Conservation (phyloP, 306 rosid species). For the Gastrolobium bilobum region DNA sequence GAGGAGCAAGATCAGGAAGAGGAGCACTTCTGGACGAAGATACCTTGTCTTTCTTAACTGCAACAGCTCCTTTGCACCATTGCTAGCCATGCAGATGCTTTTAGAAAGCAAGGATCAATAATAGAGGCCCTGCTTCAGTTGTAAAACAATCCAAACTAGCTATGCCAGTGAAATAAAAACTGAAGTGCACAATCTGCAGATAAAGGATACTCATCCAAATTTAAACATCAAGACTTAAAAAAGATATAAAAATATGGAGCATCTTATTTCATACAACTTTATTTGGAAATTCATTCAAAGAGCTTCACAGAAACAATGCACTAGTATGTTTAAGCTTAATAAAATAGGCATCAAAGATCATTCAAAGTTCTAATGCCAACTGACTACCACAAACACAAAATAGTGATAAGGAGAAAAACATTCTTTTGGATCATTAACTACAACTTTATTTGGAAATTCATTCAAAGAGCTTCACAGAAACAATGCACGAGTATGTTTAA, state of each 20-base stretch:
- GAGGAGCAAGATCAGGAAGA: constrained; percentile 18
- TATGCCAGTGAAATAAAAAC: constrained; percentile 7
- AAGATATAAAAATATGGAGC: neutral
- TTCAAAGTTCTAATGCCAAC: neutral
- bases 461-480: constrained; percentile 20
- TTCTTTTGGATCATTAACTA: neutral
- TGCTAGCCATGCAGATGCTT: constrained; percentile 54
- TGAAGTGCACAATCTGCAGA: neutral
- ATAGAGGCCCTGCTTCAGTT: constrained; percentile 35
- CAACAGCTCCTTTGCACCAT: constrained; percentile 52
- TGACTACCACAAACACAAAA: constrained; percentile 16
- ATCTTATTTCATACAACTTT: neutral
- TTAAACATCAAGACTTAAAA: neutral
- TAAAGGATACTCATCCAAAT: neutral
- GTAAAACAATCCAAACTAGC: constrained; percentile 11
- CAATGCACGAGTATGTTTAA: constrained; percentile 5
- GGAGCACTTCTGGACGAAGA: constrained; percentile 62
- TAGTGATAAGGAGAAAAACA: neutral
- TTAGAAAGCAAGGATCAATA: constrained; percentile 31
- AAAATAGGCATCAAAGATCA: constrained; percentile 7
- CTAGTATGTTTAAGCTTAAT: constrained; percentile 18
- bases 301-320: constrained; percentile 4
- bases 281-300: neutral
- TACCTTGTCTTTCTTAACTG: constrained; percentile 45
- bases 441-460: neutral